Evolutionary conservation across 805 yeast genomes (phyloP).

Genomic region (Torulaspora gathmanii): DNA sequence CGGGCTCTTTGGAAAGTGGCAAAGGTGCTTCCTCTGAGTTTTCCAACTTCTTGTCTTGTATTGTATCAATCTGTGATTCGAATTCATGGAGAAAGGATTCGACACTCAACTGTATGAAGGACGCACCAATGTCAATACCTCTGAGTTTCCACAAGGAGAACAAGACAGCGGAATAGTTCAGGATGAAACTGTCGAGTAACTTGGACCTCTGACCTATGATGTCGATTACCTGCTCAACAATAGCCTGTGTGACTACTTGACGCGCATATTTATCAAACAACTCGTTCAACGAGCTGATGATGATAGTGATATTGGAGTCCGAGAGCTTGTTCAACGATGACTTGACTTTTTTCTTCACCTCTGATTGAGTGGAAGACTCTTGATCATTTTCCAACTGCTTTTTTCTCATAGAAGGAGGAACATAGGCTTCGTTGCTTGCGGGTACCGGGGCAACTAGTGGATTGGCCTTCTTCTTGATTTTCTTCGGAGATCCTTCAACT

Average conservation of each 20-base stretch:
- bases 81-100: conserved; percentile 54
- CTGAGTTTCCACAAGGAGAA: conserved; percentile 70
- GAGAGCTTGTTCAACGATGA: conserved; percentile 86
- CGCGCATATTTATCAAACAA: conserved; percentile 67
- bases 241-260: conserved; percentile 67
- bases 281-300: conserved; percentile 62
- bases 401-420: conserved; percentile 83
- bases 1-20: conserved; percentile 43
- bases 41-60: background rate
- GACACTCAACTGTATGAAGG: conserved; percentile 71
- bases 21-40: conserved; percentile 5
- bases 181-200: conserved; percentile 70
- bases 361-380: conserved; percentile 44
- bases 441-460: conserved; percentile 66
- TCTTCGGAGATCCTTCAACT: conserved; percentile 20
- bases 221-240: conserved; percentile 60
- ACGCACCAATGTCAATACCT: conserved; percentile 89
- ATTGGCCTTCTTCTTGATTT: conserved; percentile 39
- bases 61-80: conserved; percentile 25
- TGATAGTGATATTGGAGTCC: conserved; percentile 71
- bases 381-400: conserved; percentile 38
- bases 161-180: conserved; percentile 71
- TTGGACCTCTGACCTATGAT: conserved; percentile 61
- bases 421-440: conserved; percentile 44
- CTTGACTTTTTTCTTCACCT: conserved; percentile 60